These are phyloP conservation scores for Kentomonas sorsogonicus DNA, from an alignment of 208 protist genomes.

Conservation along the genomic window DNA sequence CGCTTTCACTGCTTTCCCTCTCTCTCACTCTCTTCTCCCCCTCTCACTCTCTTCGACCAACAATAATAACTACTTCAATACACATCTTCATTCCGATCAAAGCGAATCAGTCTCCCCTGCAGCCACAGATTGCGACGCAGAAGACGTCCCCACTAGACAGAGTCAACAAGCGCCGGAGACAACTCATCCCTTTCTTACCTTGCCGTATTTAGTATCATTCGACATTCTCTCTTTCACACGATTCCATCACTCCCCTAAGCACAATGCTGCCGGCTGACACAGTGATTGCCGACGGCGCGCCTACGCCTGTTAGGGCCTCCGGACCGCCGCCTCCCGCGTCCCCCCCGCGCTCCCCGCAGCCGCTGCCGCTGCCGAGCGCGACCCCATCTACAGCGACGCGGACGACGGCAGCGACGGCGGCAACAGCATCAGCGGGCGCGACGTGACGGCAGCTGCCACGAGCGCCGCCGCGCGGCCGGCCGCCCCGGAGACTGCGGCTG, in stretches of 20 bases:
- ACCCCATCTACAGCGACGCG: not conserved
- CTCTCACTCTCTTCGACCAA: conserved; percentile 1
- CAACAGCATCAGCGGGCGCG: too few relatives aligned
- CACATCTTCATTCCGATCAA: too few relatives aligned
- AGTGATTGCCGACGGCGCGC: not conserved
- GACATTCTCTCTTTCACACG: not conserved
- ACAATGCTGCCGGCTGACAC: not conserved
- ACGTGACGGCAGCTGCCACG: not conserved
- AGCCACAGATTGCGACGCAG: too few relatives aligned
- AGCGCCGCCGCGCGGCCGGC: not conserved
- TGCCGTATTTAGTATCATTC: too few relatives aligned
- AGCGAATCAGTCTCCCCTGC: too few relatives aligned
- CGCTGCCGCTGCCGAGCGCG: not conserved
- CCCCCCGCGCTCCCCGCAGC: not conserved
- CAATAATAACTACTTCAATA: not conserved
- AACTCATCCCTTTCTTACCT: too few relatives aligned
- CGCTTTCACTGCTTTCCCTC: not conserved
- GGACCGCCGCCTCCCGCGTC: too few relatives aligned
- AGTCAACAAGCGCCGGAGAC: too few relatives aligned
- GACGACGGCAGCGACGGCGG: not conserved
- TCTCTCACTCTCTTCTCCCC: conserved; percentile 3
- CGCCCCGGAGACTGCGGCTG: not conserved
- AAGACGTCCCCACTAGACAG: too few relatives aligned
- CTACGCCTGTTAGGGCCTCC: too few relatives aligned
- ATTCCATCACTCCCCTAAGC: not conserved